Conservation (phyloP, 495 filamentous ascomycete genomes). For the Hyaloscypha bicolor region DNA sequence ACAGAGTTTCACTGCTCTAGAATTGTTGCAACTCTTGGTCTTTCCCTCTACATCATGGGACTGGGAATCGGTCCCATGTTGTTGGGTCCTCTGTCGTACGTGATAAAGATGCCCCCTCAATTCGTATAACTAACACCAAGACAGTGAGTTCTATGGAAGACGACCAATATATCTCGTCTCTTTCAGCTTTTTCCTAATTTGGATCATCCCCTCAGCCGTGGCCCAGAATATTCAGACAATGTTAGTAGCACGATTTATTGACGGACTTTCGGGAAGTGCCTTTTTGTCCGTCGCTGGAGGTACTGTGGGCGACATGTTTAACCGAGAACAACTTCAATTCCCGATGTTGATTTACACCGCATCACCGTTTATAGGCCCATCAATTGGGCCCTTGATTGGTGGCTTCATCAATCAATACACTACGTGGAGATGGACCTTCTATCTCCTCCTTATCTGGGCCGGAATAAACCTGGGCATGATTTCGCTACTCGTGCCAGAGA, state of each 20-base stretch:
- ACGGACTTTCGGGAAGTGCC: constrained; percentile 81
- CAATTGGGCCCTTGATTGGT: constrained; percentile 59
- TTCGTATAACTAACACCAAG: constrained; percentile 40
- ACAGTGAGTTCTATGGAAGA: constrained; percentile 79
- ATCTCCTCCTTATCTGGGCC: constrained; percentile 83
- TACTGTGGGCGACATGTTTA: constrained; percentile 89
- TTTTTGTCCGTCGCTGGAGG: constrained; percentile 91
- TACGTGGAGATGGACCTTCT: constrained; percentile 90
- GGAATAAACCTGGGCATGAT: constrained; percentile 62
- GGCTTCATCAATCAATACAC: constrained; percentile 73
- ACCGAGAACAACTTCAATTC: constrained; percentile 67
- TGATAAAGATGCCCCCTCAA: not conserved
- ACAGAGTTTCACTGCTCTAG: constrained; percentile 71
- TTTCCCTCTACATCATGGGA: constrained; percentile 80
- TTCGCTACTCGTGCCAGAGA: constrained; percentile 81
- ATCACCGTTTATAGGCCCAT: constrained; percentile 76
- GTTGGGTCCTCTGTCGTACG: constrained; percentile 60
- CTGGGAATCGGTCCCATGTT: constrained; percentile 74
- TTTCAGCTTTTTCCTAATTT: constrained; percentile 79
- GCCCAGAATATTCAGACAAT: constrained; percentile 83
- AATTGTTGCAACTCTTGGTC: constrained; percentile 74
- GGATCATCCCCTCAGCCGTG: constrained; percentile 86
- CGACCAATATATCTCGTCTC: constrained; percentile 81
- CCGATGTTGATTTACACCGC: constrained; percentile 64
- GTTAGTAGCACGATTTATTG: constrained; percentile 80